phyloP scores from a whole-genome alignment of 2,329 filamentous ascomycete species.

The Blastomyces parvus region DNA sequence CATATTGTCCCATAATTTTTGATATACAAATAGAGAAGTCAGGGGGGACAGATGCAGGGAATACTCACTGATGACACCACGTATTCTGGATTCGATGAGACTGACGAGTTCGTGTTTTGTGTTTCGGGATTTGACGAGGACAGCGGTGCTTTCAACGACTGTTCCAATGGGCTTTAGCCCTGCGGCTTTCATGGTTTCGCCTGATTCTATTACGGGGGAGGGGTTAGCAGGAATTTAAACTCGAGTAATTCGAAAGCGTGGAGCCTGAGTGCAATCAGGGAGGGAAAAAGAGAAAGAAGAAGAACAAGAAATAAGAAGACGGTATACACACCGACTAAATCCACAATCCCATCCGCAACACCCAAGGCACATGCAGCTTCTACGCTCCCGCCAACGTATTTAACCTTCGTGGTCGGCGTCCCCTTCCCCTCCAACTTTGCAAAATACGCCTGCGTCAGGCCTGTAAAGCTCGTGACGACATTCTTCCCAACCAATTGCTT shows the following conservation, averaged over 20 bases:
- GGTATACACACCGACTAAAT: conserved; percentile 71
- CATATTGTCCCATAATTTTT: background rate
- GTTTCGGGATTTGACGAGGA: conserved; percentile 82
- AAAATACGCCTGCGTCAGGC: conserved; percentile 76
- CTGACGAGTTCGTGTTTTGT: conserved; percentile 75
- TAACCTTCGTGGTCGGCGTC: conserved; percentile 61
- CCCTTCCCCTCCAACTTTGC: conserved; percentile 55
- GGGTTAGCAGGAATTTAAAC: conserved; percentile 7
- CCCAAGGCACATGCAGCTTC: conserved; percentile 93
- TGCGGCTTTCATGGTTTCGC: conserved; percentile 94
- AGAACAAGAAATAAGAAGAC: background rate
- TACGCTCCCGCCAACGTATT: conserved; percentile 91
- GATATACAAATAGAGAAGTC: background rate
- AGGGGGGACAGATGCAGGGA: background rate
- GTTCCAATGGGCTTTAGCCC: conserved; percentile 92
- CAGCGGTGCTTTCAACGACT: conserved; percentile 75
- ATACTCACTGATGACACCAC: conserved; percentile 69
- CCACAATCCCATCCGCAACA: conserved; percentile 93
- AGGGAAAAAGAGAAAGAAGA: background rate
- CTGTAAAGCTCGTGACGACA: conserved; percentile 90
- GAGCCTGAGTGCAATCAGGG: background rate
- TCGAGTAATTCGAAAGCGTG: background rate
- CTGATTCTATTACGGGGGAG: conserved; percentile 62
- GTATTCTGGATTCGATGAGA: conserved; percentile 75
- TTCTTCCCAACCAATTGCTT: conserved; percentile 82